Conservation (phyloP, 2,329 filamentous ascomycete genomes). For the Paecilomyces sp. region DNA sequence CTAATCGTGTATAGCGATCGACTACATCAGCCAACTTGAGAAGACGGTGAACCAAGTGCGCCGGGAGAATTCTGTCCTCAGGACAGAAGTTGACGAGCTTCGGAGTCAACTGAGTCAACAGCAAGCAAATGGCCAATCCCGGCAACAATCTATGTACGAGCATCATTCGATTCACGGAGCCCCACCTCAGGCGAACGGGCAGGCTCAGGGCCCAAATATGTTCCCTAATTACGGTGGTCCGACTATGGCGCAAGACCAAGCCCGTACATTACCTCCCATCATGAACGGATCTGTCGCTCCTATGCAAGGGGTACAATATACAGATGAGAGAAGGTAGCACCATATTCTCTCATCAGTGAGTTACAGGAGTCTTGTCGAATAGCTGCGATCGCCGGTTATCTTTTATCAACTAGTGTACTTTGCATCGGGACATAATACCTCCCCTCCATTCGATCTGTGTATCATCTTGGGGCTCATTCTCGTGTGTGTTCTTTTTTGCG, state of each 20-base stretch:
- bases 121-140: conserved; percentile 23
- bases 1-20: conserved; percentile 33
- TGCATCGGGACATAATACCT: not conserved
- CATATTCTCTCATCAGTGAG: not conserved
- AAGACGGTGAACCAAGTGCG: conserved; percentile 29
- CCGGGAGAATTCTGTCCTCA: conserved; percentile 32
- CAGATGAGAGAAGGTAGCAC: conserved; percentile 38
- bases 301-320: conserved; percentile 47
- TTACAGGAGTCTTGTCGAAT: no score
- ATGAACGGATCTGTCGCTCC: conserved; percentile 37
- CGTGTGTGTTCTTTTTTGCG: not conserved
- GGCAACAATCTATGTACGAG: conserved; percentile 25
- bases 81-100: conserved; percentile 29
- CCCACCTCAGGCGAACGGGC: conserved; percentile 24
- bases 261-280: conserved; percentile 41
- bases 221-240: conserved; percentile 22
- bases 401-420: not conserved
- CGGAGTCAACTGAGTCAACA: conserved; percentile 31
- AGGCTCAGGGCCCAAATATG: conserved; percentile 19
- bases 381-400: not conserved
- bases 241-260: conserved; percentile 31
- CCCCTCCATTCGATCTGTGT: not conserved
- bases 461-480: not conserved
- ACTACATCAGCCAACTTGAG: conserved; percentile 41
- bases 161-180: conserved; percentile 25